A percentile compares a stretch with the other conserved stretches of the same genome.
These are phyloP conservation scores for Arthrinium puccinioides DNA, from an alignment of 2,329 filamentous ascomycete species.

Conservation along the genomic window DNA sequence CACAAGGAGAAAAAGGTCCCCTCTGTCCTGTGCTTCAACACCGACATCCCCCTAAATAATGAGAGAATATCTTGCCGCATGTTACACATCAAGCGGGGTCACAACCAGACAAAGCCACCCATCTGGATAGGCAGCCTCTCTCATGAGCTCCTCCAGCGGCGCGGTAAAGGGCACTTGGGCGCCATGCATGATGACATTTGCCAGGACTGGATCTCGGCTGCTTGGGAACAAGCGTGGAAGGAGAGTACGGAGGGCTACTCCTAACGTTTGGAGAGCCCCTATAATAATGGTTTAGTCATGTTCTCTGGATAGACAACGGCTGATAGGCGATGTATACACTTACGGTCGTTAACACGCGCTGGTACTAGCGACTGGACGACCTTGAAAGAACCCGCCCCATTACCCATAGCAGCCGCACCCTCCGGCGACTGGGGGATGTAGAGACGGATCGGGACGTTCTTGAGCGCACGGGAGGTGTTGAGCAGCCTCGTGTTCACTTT, in stretches of 20 bases:
- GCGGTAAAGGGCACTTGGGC: constrained; percentile 73
- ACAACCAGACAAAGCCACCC: constrained; percentile 85
- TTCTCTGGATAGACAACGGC: no score
- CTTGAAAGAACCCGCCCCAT: constrained; percentile 48
- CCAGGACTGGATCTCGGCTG: constrained; percentile 74
- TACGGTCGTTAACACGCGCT: constrained; percentile 22
- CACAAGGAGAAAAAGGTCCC: no score
- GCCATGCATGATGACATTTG: constrained; percentile 80
- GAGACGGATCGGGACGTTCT: constrained; percentile 78
- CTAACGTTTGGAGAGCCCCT: constrained; percentile 49
- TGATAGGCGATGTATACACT: constrained; percentile 19
- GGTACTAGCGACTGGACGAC: constrained; percentile 71
- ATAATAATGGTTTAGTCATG: no score
- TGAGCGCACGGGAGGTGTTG: constrained; percentile 65
- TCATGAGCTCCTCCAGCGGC: constrained; percentile 74
- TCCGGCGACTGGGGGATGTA: constrained; percentile 63
- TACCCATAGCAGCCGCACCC: constrained; percentile 23
- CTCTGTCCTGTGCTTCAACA: no score
- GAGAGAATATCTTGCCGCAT: not conserved
- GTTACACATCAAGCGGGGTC: constrained; percentile 49
- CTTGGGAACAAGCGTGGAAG: constrained; percentile 84
- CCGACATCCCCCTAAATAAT: no score
- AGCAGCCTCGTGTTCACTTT: constrained; percentile 72
- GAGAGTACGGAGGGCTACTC: constrained; percentile 66
- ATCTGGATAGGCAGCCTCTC: constrained; percentile 79